Conservation (phyloP, 306 rosid species). For the Cicer yamashitae region DNA sequence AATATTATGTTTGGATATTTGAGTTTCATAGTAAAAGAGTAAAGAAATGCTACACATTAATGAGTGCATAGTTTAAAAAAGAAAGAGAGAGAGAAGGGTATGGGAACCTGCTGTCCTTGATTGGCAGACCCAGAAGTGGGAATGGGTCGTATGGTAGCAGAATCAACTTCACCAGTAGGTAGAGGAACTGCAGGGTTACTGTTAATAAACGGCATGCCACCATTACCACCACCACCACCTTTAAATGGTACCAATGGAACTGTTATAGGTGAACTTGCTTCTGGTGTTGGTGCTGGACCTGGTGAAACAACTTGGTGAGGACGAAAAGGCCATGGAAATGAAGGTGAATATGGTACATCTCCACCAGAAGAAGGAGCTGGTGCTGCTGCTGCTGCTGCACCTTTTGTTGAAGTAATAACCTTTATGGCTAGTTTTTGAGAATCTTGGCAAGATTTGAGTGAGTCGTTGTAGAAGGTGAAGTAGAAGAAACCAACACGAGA, state of each 20-base stretch:
- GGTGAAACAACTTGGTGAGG: conserved; percentile 67
- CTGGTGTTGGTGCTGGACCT: conserved; percentile 61
- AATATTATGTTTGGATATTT: too few species aligned
- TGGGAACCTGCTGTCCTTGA: conserved; percentile 65
- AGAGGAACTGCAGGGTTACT: conserved; percentile 98
- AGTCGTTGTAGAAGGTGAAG: conserved; percentile 79
- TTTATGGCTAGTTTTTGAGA: conserved; percentile 74
- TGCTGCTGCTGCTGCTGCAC: conserved; percentile 47
- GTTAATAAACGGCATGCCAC: conserved; percentile 79
- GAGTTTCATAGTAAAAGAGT: too few species aligned
- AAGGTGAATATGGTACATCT: conserved; percentile 60
- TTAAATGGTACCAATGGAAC: conserved; percentile 66
- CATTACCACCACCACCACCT: conserved; percentile 44
- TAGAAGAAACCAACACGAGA: conserved; percentile 85
- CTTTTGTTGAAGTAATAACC: conserved; percentile 48
- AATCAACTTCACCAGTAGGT: conserved; percentile 95
- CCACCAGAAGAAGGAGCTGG: conserved; percentile 71
- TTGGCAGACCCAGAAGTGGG: conserved; percentile 62
- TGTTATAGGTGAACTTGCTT: conserved; percentile 54
- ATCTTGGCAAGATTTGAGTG: conserved; percentile 63
- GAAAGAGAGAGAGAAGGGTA: not conserved
- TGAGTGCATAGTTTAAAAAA: conserved; percentile 28
- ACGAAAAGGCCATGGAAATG: conserved; percentile 83
- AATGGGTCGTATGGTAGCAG: conserved; percentile 85
- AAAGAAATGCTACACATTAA: not conserved